Conservation (phyloP, 2,329 filamentous ascomycete species). For the Fusarium irregulare region DNA sequence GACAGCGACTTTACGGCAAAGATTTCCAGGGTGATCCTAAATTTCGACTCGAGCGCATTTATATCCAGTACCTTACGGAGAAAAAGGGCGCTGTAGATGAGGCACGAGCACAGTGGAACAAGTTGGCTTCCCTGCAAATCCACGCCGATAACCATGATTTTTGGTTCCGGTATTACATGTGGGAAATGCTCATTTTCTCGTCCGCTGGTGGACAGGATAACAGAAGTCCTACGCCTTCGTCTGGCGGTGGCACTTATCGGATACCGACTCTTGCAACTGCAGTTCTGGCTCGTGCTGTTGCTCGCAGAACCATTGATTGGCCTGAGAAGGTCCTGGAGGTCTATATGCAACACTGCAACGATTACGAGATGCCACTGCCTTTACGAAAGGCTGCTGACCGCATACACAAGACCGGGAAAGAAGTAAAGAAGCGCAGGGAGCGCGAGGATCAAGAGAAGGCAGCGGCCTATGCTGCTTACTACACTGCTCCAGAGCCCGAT, state of each 20-base stretch:
- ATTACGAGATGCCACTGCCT: slow-evolving; percentile 83
- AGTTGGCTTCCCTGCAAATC: slow-evolving; percentile 71
- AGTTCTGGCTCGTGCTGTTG: slow-evolving; percentile 78
- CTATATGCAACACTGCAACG: slow-evolving; percentile 84
- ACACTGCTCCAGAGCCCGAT: slow-evolving; percentile 47
- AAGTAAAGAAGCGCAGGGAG: slow-evolving; percentile 71
- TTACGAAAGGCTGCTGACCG: slow-evolving; percentile 80
- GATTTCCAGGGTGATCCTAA: slow-evolving; percentile 86
- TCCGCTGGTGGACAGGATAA: slow-evolving; percentile 56
- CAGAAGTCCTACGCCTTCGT: slow-evolving; percentile 64
- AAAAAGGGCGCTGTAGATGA: slow-evolving; percentile 81
- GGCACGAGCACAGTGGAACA: slow-evolving; percentile 82
- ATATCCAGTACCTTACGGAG: slow-evolving; percentile 91
- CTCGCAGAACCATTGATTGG: slow-evolving; percentile 74
- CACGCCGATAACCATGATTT: slow-evolving; percentile 87
- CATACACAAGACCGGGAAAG: slow-evolving; percentile 75
- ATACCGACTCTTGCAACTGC: slow-evolving; percentile 80
- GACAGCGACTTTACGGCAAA: slow-evolving; percentile 77
- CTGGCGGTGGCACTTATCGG: slow-evolving; percentile 61
- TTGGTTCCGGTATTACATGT: slow-evolving; percentile 91
- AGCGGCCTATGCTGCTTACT: slow-evolving; percentile 60
- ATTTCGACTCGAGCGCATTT: slow-evolving; percentile 89
- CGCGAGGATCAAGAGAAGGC: slow-evolving; percentile 72
- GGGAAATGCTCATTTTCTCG: slow-evolving; percentile 80
- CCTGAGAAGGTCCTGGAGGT: slow-evolving; percentile 81